Evolutionary conservation across 352 stramenopile genomes (phyloP).

Genomic region (Phytopythium ostracodes): DNA sequence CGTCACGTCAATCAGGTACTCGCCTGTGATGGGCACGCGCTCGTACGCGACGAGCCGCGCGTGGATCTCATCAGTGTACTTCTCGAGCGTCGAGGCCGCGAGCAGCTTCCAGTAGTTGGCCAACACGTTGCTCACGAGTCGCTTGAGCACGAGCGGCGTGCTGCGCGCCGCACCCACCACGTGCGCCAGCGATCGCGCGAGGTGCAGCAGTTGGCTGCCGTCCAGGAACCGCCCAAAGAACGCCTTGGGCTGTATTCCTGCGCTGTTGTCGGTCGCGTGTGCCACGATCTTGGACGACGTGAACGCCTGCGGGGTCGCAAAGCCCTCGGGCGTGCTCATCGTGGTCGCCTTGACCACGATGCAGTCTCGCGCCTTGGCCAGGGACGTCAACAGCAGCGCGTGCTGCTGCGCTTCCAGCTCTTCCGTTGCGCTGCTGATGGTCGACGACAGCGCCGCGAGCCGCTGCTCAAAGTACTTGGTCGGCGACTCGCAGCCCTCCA

Average conservation of each 20-base stretch:
- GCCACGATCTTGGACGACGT: slow-evolving; percentile 56
- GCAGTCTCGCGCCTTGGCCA: slow-evolving; percentile 45
- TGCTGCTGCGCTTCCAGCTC: slow-evolving; percentile 39
- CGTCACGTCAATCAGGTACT: slow-evolving; percentile 70
- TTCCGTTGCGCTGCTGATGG: slow-evolving; percentile 17
- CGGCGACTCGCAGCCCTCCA: slow-evolving; percentile 59
- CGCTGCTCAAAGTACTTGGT: slow-evolving; percentile 69
- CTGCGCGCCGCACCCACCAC: slow-evolving; percentile 25
- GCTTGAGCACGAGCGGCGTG: slow-evolving; percentile 46
- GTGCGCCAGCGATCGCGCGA: slow-evolving; percentile 48
- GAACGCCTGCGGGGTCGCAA: slow-evolving; percentile 26
- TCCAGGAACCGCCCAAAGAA: slow-evolving; percentile 66
- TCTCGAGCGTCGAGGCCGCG: slow-evolving; percentile 42
- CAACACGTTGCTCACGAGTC: slow-evolving; percentile 55
- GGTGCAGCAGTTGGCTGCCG: slow-evolving; percentile 43
- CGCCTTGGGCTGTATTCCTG: slow-evolving; percentile 37
- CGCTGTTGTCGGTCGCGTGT: slow-evolving; percentile 39
- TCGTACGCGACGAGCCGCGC: slow-evolving; percentile 60
- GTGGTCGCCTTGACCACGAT: slow-evolving; percentile 57
- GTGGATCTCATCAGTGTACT: slow-evolving; percentile 61
- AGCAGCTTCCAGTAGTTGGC: slow-evolving; percentile 62
- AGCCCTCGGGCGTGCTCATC: slow-evolving; percentile 28
- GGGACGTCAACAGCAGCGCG: slow-evolving; percentile 31
- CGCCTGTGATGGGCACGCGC: slow-evolving; percentile 40
- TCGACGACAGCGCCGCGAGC: slow-evolving; percentile 25